Conservation (phyloP, 2,329 filamentous ascomycete genomes). For the Aspergillus pseudoglaucus region DNA sequence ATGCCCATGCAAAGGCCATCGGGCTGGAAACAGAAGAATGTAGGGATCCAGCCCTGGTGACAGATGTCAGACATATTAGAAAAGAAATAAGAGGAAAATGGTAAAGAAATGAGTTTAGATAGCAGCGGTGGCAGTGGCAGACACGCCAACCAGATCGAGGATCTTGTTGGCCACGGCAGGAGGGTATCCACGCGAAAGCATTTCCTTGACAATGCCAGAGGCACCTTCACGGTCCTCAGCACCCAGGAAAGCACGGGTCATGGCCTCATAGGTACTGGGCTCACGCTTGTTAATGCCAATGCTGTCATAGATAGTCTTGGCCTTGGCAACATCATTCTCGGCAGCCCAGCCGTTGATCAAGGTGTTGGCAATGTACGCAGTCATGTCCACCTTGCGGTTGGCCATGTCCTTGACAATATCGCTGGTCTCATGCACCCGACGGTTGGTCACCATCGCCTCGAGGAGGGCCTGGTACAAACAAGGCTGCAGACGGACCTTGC, state of each 20-base stretch:
- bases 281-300: constrained; percentile 75
- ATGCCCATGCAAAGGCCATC: constrained; percentile 17
- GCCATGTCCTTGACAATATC: constrained; percentile 70
- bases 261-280: constrained; percentile 96
- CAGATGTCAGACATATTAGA: constrained; percentile 15
- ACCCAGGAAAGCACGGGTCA: constrained; percentile 88
- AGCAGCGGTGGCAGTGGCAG: constrained; percentile 16
- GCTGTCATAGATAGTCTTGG: constrained; percentile 70
- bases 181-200: constrained; percentile 84
- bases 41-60: constrained; percentile 31
- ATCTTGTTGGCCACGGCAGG: constrained; percentile 90
- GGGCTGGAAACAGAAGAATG: constrained; percentile 21
- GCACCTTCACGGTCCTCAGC: constrained; percentile 73
- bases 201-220: constrained; percentile 76
- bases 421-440: constrained; percentile 70
- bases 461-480: constrained; percentile 96
- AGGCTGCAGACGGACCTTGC: constrained; percentile 64
- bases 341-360: constrained; percentile 94
- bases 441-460: constrained; percentile 94
- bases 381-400: constrained; percentile 68
- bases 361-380: constrained; percentile 96
- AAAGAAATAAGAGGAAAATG: constrained; percentile 9
- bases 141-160: constrained; percentile 68
- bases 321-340: constrained; percentile 72
- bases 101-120: constrained; percentile 15